These are phyloP conservation scores for Wakefieldia striispora DNA, from an alignment of 768 basidiomycete species.

Conservation along the genomic window DNA sequence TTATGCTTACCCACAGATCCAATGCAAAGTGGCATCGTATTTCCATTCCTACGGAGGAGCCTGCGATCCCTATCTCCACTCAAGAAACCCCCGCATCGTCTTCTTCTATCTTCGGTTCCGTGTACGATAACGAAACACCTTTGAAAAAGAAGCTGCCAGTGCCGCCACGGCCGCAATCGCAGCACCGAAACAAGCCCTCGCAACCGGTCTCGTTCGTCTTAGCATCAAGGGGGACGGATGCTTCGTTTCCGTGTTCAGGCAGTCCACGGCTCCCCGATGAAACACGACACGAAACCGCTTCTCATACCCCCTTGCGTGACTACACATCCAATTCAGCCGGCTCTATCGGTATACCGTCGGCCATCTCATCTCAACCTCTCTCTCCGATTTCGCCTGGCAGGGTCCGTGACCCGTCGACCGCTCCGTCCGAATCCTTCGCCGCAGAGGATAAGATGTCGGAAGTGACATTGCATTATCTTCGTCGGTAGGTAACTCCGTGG, in stretches of 20 bases:
- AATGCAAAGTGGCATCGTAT: slow-evolving; percentile 19
- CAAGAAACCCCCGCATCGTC: not conserved
- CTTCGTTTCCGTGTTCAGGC: not conserved
- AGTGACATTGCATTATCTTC: slow-evolving; percentile 31
- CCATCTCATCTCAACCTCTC: not conserved
- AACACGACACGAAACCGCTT: slow-evolving; percentile 1
- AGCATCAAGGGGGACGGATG: not conserved
- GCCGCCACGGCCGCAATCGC: slow-evolving; percentile 19
- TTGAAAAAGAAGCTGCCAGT: slow-evolving; percentile 14
- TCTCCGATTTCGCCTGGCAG: not conserved
- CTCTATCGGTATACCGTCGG: not conserved
- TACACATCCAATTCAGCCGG: not conserved
- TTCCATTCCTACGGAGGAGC: not conserved
- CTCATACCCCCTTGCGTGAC: not conserved
- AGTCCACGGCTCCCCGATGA: slow-evolving; percentile 2
- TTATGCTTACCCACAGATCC: slow-evolving; percentile 22
- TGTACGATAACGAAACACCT: not conserved
- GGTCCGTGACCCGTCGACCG: not conserved
- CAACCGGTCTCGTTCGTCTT: not conserved
- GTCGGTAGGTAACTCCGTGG: slow-evolving; percentile 19
- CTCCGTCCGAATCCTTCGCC: not conserved
- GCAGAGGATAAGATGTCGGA: slow-evolving; percentile 26
- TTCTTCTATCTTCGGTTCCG: not conserved
- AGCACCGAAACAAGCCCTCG: slow-evolving; percentile 6
- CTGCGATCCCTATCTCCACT: not conserved